A percentile compares a stretch with the other conserved stretches of the same genome.
Evolutionary conservation across 1,139 yeast genomes (phyloP).

Genomic region (Taphrina deformans): DNA sequence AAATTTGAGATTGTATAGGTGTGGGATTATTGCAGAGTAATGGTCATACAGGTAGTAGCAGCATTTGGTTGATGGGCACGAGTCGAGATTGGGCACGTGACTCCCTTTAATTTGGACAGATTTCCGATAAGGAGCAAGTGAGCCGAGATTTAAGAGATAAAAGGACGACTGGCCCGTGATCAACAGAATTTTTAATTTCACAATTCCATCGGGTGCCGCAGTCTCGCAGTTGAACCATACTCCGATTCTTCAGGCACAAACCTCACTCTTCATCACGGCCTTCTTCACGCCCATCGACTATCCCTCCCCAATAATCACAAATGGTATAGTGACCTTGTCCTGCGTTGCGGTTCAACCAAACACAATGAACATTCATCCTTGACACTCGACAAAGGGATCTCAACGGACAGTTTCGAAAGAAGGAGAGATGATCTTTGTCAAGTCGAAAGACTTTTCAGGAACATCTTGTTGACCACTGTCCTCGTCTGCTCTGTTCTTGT

Average conservation of each 20-base stretch:
- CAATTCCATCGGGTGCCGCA: not conserved
- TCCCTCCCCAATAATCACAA: not conserved
- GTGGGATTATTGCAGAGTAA: too few relatives aligned
- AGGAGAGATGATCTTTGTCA: slow-evolving; percentile 10
- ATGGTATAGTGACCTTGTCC: not conserved
- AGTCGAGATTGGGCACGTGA: not conserved
- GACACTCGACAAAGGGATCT: not conserved
- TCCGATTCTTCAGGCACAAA: slow-evolving; percentile 11
- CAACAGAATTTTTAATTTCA: not conserved
- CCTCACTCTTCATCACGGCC: not conserved
- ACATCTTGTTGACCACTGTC: slow-evolving; percentile 30
- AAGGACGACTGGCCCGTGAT: slow-evolving; percentile 1
- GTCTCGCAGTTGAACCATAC: not conserved
- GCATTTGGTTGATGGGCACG: too few relatives aligned
- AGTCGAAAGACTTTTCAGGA: slow-evolving; percentile 1
- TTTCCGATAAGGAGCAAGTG: too few relatives aligned
- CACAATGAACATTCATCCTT: not conserved
- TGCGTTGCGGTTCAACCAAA: not conserved
- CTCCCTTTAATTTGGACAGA: too few relatives aligned
- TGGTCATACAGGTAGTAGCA: too few relatives aligned
- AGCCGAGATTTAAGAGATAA: too few relatives aligned
- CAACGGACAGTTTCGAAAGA: slow-evolving; percentile 28
- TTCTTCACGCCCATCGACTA: slow-evolving; percentile 13
- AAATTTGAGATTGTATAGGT: too few relatives aligned
- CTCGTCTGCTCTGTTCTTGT: slow-evolving; percentile 17